Conservation (phyloP, 2,329 filamentous ascomycete genomes). For the Didymella pomorum region DNA sequence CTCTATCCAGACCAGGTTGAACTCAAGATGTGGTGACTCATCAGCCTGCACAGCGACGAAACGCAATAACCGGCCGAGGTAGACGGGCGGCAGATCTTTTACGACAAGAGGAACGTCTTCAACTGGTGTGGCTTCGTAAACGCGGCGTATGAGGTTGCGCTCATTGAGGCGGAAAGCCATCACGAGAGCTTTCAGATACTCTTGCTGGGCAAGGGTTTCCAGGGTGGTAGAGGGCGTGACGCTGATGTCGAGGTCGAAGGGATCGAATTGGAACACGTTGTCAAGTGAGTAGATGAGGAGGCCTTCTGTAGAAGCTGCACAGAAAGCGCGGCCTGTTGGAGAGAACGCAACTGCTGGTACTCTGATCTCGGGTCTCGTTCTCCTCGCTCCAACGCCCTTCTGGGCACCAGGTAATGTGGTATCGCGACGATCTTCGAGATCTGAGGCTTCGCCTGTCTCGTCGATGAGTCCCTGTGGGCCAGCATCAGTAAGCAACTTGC, state of each 20-base stretch:
- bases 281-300: constrained; percentile 93
- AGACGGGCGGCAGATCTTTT: constrained; percentile 80
- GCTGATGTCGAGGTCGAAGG: constrained; percentile 92
- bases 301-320: constrained; percentile 93
- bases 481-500: constrained; percentile 87
- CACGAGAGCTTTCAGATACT: constrained; percentile 90
- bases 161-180: constrained; percentile 98
- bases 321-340: constrained; percentile 88
- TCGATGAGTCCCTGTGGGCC: constrained; percentile 87
- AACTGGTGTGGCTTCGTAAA: constrained; percentile 84
- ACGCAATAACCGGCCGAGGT: constrained; percentile 82
- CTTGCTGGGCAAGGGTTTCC: constrained; percentile 75
- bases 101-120: constrained; percentile 80
- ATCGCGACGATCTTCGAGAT: constrained; percentile 85
- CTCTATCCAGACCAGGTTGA: constrained; percentile 93
- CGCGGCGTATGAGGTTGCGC: constrained; percentile 77
- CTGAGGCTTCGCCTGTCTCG: constrained; percentile 85
- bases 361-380: constrained; percentile 79
- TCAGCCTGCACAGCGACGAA: constrained; percentile 90
- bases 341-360: constrained; percentile 87
- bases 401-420: constrained; percentile 82
- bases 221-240: constrained; percentile 79
- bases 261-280: constrained; percentile 84
- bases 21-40: constrained; percentile 90
- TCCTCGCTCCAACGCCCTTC: constrained; percentile 85